Evolutionary conservation across 2,329 filamentous ascomycete genomes (phyloP).

Genomic region (Claviceps quebecensis): DNA sequence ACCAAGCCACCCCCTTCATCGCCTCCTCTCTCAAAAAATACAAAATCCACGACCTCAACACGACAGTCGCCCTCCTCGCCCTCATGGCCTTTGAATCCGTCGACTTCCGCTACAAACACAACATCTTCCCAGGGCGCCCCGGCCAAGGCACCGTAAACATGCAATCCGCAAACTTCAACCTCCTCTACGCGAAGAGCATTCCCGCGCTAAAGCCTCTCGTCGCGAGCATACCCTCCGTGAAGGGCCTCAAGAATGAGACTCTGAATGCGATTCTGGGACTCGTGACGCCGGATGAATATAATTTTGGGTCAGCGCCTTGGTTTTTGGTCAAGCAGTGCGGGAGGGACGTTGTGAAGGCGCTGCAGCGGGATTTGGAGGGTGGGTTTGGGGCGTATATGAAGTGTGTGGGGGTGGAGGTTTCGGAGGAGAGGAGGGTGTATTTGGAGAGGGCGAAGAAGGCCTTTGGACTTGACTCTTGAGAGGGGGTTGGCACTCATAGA

Average conservation of each 20-base stretch:
- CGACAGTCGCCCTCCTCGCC: constrained; percentile 56
- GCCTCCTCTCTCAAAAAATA: constrained; percentile 42
- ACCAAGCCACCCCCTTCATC: constrained; percentile 44
- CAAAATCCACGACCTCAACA: constrained; percentile 35
- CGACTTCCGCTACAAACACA: constrained; percentile 58
- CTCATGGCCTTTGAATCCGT: constrained; percentile 59
- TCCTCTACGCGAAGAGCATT: constrained; percentile 32
- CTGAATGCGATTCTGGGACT: constrained; percentile 29
- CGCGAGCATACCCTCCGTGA: constrained; percentile 11
- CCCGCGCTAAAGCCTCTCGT: constrained; percentile 21
- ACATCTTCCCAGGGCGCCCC: constrained; percentile 39
- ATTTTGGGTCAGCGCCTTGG: constrained; percentile 41
- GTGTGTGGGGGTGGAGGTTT: constrained; percentile 28
- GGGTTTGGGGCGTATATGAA: constrained; percentile 32
- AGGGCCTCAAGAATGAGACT: constrained; percentile 7
- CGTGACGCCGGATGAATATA: constrained; percentile 33
- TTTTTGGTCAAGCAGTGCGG: constrained; percentile 32
- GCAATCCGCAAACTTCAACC: constrained; percentile 32
- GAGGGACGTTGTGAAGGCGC: constrained; percentile 15
- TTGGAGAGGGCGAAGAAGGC: constrained; percentile 33
- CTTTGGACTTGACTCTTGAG: constrained; percentile 22
- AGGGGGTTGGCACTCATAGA: background rate
- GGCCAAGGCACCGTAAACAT: constrained; percentile 58
- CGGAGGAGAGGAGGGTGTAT: constrained; percentile 23
- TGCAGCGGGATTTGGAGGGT: constrained; percentile 23